phyloP scores from a whole-genome alignment of 179 eudicot species.

The Vitellaria paradoxa region DNA sequence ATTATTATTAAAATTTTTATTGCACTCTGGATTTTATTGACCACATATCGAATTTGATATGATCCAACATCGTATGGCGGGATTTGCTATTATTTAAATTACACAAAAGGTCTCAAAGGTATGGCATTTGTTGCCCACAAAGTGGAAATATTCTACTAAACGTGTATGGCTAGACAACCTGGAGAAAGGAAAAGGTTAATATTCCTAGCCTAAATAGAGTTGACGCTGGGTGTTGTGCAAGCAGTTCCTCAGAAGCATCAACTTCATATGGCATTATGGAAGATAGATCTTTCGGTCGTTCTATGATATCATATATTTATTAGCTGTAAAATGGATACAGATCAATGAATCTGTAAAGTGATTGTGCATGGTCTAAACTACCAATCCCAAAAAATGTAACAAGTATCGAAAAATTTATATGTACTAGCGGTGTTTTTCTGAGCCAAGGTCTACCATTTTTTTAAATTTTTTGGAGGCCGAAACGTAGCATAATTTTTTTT shows the following conservation, averaged over 20 bases:
- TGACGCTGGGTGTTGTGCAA: constrained; percentile 92
- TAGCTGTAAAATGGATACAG: constrained; percentile 98
- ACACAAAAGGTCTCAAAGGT: constrained; percentile 92
- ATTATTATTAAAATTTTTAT: too few relatives aligned
- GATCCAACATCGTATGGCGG: constrained; percentile 97
- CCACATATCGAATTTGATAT: constrained; percentile 1
- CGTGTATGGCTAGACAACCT: constrained; percentile 59
- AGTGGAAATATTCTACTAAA: constrained; percentile 69
- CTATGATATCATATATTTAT: constrained; percentile 72
- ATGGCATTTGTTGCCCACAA: constrained; percentile 86
- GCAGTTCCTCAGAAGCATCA: constrained; percentile 63
- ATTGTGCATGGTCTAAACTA: too few relatives aligned
- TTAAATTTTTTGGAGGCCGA: too few relatives aligned
- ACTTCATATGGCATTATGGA: constrained; percentile 48
- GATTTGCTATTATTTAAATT: constrained; percentile 95
- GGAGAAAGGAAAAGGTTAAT: constrained; percentile 65
- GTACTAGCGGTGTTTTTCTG: too few relatives aligned
- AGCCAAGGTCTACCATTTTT: too few relatives aligned
- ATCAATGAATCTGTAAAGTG: constrained; percentile 64
- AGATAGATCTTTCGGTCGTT: constrained; percentile 68
- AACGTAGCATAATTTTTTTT: too few relatives aligned
- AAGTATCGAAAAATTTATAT: too few relatives aligned
- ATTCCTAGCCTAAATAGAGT: constrained; percentile 85
- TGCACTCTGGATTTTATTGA: constrained; percentile 2
- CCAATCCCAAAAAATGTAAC: too few relatives aligned